Conservation (phyloP, 768 basidiomycete genomes). For the Tulasnella calospora region DNA sequence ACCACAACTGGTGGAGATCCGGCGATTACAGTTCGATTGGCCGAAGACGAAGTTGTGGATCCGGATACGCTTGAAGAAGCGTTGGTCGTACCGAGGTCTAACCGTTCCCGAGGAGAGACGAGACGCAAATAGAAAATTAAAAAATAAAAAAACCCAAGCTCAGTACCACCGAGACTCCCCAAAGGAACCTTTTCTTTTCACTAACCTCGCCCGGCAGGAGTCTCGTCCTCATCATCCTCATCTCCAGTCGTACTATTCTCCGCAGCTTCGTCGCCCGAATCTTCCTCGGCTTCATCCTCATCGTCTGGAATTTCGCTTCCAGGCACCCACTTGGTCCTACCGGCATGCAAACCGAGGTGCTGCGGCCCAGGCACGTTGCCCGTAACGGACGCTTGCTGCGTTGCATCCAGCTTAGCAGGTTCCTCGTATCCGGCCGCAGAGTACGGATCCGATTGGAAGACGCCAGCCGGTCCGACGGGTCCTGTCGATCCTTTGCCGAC, state of each 20-base stretch:
- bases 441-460: slow-evolving; percentile 9
- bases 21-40: slow-evolving; percentile 2
- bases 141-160: not conserved
- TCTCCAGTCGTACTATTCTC: slow-evolving; percentile 11
- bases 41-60: slow-evolving; percentile 7
- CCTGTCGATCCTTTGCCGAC: slow-evolving; percentile 19
- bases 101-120: not conserved
- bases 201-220: not conserved
- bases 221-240: slow-evolving; percentile 5
- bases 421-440: slow-evolving; percentile 12
- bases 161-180: slow-evolving; percentile 4
- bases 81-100: not conserved
- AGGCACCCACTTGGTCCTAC: slow-evolving; percentile 23
- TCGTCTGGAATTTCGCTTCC: slow-evolving; percentile 8
- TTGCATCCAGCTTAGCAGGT: not conserved
- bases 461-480: slow-evolving; percentile 17
- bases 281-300: slow-evolving; percentile 19
- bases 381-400: not conserved
- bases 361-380: not conserved
- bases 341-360: slow-evolving; percentile 18
- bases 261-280: slow-evolving; percentile 14
- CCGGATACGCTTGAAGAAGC: not conserved
- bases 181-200: not conserved
- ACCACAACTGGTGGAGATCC: slow-evolving; percentile 5
- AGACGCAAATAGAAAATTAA: not conserved